Evolutionary conservation across 352 stramenopile genomes (phyloP).

Genomic region (Vaucheria bursata): DNA sequence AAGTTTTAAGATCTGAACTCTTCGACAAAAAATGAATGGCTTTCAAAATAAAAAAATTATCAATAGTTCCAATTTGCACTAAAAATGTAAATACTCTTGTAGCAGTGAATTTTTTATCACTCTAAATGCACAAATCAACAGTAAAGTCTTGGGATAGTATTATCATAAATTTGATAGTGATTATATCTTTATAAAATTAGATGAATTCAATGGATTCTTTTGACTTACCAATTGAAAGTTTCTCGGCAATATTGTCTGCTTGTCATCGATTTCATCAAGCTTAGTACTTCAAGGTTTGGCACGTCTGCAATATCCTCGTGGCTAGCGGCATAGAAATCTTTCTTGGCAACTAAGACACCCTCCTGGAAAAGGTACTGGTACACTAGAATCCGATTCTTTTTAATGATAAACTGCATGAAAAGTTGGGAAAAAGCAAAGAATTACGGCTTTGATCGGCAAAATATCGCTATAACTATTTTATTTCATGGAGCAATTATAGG

Average conservation of each 20-base stretch:
- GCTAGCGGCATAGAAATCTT: constrained; percentile 63
- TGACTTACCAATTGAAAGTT: constrained; percentile 96
- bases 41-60: too few relatives aligned
- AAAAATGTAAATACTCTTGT: too few relatives aligned
- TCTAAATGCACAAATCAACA: too few relatives aligned
- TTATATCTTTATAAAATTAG: constrained; percentile 2
- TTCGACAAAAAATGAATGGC: too few relatives aligned
- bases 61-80: too few relatives aligned
- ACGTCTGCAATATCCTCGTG: constrained; percentile 91
- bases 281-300: constrained; percentile 95
- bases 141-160: too few relatives aligned
- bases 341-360: constrained; percentile 72
- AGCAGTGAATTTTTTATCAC: too few relatives aligned
- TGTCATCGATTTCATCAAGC: constrained; percentile 95
- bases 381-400: constrained; percentile 96
- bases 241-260: constrained; percentile 92
- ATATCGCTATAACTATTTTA: too few relatives aligned
- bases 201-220: constrained; percentile 12
- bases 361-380: constrained; percentile 96
- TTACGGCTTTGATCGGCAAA: too few relatives aligned
- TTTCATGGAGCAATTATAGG: too few relatives aligned
- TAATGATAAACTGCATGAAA: constrained; percentile 72
- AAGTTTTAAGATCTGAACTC: too few relatives aligned
- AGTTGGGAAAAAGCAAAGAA: not conserved
- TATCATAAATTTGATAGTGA: too few relatives aligned